These are phyloP conservation scores for Xylariales sp. DNA, from an alignment of 2,329 filamentous ascomycete genomes.

Conservation along the genomic window DNA sequence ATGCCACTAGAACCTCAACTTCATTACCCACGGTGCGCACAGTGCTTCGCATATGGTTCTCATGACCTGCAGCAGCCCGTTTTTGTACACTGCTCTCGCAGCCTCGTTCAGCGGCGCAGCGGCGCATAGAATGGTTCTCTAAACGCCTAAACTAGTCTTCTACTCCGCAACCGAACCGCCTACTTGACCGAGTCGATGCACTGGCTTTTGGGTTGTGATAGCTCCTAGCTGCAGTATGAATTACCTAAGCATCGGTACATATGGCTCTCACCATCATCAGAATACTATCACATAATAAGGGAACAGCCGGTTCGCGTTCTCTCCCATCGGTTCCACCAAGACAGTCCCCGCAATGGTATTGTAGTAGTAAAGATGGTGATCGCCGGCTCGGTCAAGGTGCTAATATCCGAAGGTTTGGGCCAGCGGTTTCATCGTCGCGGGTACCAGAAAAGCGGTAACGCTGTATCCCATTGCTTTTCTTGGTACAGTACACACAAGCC, in stretches of 20 bases:
- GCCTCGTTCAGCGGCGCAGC: not conserved
- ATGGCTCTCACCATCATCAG: too few species aligned
- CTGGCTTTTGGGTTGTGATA: not conserved
- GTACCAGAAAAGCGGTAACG: not conserved
- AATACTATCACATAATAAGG: too few species aligned
- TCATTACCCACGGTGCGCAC: constrained; percentile 2
- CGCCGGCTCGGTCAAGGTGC: too few species aligned
- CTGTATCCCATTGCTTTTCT: constrained; percentile 2
- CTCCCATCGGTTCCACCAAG: too few species aligned
- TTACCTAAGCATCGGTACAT: too few species aligned
- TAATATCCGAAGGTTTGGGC: not conserved
- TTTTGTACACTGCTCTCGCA: not conserved
- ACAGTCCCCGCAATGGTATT: too few species aligned
- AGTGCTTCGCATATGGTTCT: not conserved
- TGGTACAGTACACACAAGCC: not conserved
- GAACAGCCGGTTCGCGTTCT: too few species aligned
- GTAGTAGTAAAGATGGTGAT: too few species aligned
- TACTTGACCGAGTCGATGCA: not conserved
- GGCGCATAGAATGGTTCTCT: too few species aligned
- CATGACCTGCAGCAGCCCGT: not conserved
- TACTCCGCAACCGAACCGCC: too few species aligned
- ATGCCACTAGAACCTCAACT: not conserved
- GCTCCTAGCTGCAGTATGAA: not conserved
- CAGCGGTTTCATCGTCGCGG: not conserved
- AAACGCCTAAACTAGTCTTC: too few species aligned